Evolutionary conservation across 495 filamentous ascomycete genomes (phyloP).

Genomic region (Penicillium fimorum): DNA sequence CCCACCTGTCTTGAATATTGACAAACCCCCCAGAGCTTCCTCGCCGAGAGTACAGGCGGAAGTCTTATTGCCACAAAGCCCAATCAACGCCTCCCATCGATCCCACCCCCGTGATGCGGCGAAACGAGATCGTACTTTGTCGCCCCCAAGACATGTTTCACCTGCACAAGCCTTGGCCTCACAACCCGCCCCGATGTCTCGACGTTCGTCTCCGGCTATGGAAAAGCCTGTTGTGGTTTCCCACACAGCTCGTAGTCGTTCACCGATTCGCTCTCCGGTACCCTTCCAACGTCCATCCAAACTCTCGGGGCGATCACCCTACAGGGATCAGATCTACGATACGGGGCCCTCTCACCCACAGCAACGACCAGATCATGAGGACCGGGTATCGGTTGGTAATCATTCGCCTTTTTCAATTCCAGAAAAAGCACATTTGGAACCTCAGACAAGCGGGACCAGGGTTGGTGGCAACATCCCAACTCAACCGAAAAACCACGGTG

Average conservation of each 20-base stretch:
- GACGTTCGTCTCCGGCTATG: slow-evolving; percentile 30
- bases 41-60: slow-evolving; percentile 22
- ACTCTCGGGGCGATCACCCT: slow-evolving; percentile 10
- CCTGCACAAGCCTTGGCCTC: slow-evolving; percentile 20
- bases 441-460: slow-evolving; percentile 13
- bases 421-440: slow-evolving; percentile 7
- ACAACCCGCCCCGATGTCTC: slow-evolving; percentile 27
- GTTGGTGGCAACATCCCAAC: slow-evolving; percentile 27
- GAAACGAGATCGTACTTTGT: slow-evolving; percentile 11
- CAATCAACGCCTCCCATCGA: slow-evolving; percentile 15
- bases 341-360: background rate
- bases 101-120: slow-evolving; percentile 5
- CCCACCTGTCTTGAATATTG: slow-evolving; percentile 14
- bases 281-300: slow-evolving; percentile 14
- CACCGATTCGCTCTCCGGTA: slow-evolving; percentile 15
- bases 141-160: slow-evolving; percentile 21
- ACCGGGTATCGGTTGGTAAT: background rate
- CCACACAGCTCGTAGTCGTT: slow-evolving; percentile 19
- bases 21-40: slow-evolving; percentile 26
- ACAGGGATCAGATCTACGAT: slow-evolving; percentile 13
- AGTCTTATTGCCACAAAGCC: slow-evolving; percentile 13
- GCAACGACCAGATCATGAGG: background rate
- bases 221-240: slow-evolving; percentile 21
- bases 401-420: background rate
- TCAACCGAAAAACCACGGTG: slow-evolving; percentile 37